Evolutionary conservation across 2,329 filamentous ascomycete genomes (phyloP).

Genomic region (Botryosphaeria dothidea): DNA sequence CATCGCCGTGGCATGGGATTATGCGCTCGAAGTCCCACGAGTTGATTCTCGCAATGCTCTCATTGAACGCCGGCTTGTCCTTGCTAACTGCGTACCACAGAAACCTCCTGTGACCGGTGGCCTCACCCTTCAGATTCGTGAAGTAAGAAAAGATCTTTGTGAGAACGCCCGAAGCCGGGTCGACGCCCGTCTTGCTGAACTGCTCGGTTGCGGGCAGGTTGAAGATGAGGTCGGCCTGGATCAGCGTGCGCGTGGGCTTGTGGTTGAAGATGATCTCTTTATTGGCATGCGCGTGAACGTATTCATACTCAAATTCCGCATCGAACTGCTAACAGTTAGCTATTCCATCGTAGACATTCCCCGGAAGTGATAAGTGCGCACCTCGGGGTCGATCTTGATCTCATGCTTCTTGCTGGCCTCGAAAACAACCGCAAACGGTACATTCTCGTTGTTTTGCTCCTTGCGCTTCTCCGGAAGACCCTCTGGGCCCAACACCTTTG

Average conservation of each 20-base stretch:
- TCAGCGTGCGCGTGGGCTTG: constrained; percentile 74
- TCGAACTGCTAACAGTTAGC: constrained; percentile 59
- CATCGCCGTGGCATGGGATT: constrained; percentile 92
- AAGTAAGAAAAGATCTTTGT: constrained; percentile 60
- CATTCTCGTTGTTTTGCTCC: constrained; percentile 57
- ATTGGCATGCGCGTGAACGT: constrained; percentile 76
- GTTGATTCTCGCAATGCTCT: constrained; percentile 68
- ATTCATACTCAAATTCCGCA: constrained; percentile 80
- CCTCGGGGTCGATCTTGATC: constrained; percentile 63
- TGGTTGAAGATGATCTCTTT: constrained; percentile 88
- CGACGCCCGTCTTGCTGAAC: constrained; percentile 59
- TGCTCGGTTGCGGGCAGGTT: constrained; percentile 88
- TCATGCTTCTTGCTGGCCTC: constrained; percentile 32
- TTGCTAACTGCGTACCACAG: constrained; percentile 72
- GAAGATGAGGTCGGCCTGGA: constrained; percentile 89
- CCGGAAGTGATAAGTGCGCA: neutral
- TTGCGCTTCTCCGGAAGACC: constrained; percentile 81
- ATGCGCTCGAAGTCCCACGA: constrained; percentile 83
- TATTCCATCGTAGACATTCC: neutral
- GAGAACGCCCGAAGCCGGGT: constrained; percentile 57
- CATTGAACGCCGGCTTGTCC: constrained; percentile 69
- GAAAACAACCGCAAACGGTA: constrained; percentile 68
- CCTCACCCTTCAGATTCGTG: constrained; percentile 61
- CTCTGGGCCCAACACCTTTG: constrained; percentile 79
- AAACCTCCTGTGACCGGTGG: constrained; percentile 77